Evolutionary conservation across 495 filamentous ascomycete species (phyloP), one percentile per base, ranked within the genome.

Genomic region (Penicilliopsis zonata): DNA sequence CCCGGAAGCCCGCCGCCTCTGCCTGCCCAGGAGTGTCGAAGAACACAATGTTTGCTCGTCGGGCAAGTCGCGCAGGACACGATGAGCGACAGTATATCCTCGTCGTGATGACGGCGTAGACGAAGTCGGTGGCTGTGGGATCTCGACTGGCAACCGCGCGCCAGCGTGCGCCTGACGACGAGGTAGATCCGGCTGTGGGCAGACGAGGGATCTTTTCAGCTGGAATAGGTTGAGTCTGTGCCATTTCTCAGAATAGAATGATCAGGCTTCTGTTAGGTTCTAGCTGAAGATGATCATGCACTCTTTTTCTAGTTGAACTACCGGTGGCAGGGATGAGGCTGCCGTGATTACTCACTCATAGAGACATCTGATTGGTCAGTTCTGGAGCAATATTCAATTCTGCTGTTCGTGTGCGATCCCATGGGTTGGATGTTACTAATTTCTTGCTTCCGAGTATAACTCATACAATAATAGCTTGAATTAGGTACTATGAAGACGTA

Each of bases 41-140:
- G 53, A 79, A 80, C 9, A 50, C 43, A 30, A 80, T 61, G 37
- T 80, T 78, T 20, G 70, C 65, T 13, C 75, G 67, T 10, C 74
- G 63, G 6, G 76, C 74, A 13, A 77, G 64, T 3, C 76, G 69
- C 3, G 71, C 64, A 2, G 69, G 53, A 32, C 76, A 80, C 5
- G 63, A 70, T 4, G 76, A 69, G 1, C 74, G 69, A 42, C 76
- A 82, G 50, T 72, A 80, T 26, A 78, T 75, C 17, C 63, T 68
- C 5, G 76, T 80, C 0, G 72, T 73, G 16, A 64, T 52, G 14
- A 82, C 77, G 13, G 47, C 60, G 57, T 80, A 80, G 43, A 80
- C 61, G 44, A 80, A 82, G 18, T 44, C 38, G 32, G 52, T 57
- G 27, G 65, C 61, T 13, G 53, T 41, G 14, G 65, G 37, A 44